Percentiles rank a stretch among this genome's conserved stretches.
phyloP scores from a whole-genome alignment of 2,329 filamentous ascomycete species.

The Bertia moriformis region DNA sequence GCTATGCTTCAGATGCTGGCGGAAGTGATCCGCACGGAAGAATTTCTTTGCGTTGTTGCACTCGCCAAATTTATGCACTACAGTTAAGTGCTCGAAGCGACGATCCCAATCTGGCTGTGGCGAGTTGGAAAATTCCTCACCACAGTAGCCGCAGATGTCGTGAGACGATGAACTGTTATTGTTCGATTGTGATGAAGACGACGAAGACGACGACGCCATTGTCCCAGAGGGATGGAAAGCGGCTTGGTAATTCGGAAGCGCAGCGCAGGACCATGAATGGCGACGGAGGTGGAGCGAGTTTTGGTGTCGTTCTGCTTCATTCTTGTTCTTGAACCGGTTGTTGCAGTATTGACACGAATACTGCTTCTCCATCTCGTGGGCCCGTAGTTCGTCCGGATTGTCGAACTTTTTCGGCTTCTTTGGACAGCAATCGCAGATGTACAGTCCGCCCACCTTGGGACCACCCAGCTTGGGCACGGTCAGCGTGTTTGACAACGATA shows the following conservation, averaged over 20 bases:
- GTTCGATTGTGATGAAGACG: constrained; percentile 10
- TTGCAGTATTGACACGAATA: constrained; percentile 36
- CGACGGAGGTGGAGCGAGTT: constrained; percentile 35
- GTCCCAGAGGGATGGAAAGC: constrained; percentile 32
- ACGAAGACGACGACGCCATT: too few relatives aligned
- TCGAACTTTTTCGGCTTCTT: constrained; percentile 43
- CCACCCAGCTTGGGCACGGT: constrained; percentile 13
- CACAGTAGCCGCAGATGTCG: constrained; percentile 30
- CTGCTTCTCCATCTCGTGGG: constrained; percentile 36
- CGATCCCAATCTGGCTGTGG: constrained; percentile 1
- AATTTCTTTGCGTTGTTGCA: constrained; percentile 59
- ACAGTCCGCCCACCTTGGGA: constrained; percentile 15
- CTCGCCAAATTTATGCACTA: constrained; percentile 56
- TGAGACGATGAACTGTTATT: constrained; percentile 19
- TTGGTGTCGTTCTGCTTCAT: constrained; percentile 39
- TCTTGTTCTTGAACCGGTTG: constrained; percentile 44
- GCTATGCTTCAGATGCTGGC: constrained; percentile 57
- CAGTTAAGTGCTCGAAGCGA: constrained; percentile 45
- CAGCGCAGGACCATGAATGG: constrained; percentile 36
- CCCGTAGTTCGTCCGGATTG: constrained; percentile 31
- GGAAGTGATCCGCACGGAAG: constrained; percentile 56
- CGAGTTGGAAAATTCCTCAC: constrained; percentile 29
- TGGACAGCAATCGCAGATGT: constrained; percentile 38
- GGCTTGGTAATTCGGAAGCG: constrained; percentile 25
- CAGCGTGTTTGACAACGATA: constrained; percentile 21